Conservation (phyloP, 371 early-diverging fungal species). For the Syncephalastrum monosporum region DNA sequence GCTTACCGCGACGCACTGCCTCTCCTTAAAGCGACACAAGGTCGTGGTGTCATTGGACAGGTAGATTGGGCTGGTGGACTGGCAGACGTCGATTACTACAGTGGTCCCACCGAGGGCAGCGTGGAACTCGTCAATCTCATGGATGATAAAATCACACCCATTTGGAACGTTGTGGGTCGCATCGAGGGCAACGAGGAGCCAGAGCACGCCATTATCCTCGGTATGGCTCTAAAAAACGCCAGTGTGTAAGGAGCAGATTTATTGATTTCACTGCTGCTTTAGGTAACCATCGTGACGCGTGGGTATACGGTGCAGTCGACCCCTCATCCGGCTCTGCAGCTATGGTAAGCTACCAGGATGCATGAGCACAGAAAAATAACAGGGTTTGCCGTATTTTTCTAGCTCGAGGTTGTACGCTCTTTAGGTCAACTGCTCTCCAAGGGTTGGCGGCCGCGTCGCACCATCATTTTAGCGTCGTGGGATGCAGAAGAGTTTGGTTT, state of each 20-base stretch:
- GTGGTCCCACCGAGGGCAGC: conserved; percentile 52
- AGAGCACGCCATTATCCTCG: conserved; percentile 57
- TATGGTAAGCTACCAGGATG: conserved; percentile 30
- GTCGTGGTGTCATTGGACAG: conserved; percentile 36
- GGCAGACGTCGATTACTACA: conserved; percentile 47
- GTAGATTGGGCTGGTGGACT: conserved; percentile 51
- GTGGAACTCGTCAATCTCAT: conserved; percentile 56
- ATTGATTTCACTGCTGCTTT: conserved; percentile 5
- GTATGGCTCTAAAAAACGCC: conserved; percentile 9
- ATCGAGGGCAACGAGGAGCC: conserved; percentile 60
- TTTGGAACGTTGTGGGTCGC: conserved; percentile 64
- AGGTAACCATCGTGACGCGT: conserved; percentile 69
- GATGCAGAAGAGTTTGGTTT: conserved; percentile 62
- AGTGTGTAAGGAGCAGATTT: neutral
- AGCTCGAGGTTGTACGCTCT: conserved; percentile 48
- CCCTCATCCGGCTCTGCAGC: conserved; percentile 65
- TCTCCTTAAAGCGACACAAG: conserved; percentile 50
- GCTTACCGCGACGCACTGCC: conserved; percentile 66
- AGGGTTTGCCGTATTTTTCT: neutral
- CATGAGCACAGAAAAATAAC: neutral
- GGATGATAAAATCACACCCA: conserved; percentile 55
- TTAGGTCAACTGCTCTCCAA: conserved; percentile 50
- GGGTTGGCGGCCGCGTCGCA: conserved; percentile 62
- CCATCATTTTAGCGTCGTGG: conserved; percentile 62
- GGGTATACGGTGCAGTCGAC: conserved; percentile 69